A percentile compares a stretch with the other conserved stretches of the same genome.
Evolutionary conservation across 768 basidiomycete species (phyloP).

Genomic region (Arthromyces matolae): DNA sequence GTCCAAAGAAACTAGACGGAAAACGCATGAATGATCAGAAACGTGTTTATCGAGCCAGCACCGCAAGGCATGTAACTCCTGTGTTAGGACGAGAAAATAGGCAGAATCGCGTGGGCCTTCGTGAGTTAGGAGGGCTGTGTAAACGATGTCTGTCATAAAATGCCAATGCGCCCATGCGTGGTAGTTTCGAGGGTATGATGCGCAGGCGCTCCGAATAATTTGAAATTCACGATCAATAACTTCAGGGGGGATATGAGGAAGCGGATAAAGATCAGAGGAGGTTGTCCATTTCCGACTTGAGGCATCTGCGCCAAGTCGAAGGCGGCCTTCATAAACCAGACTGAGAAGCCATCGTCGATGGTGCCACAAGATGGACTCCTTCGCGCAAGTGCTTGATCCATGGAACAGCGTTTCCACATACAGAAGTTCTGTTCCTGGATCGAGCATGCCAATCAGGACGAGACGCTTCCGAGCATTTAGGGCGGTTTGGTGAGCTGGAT

Average conservation of each 20-base stretch:
- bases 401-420: conserved; percentile 45
- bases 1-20: conserved; percentile 46
- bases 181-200: conserved; percentile 68
- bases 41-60: conserved; percentile 62
- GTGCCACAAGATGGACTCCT: conserved; percentile 67
- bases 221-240: conserved; percentile 45
- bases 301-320: neutral
- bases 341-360: conserved; percentile 65
- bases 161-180: conserved; percentile 68
- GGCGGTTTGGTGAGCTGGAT: conserved; percentile 69
- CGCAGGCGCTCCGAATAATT: conserved; percentile 47
- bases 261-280: conserved; percentile 21
- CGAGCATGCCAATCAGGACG: conserved; percentile 33
- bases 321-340: conserved; percentile 23
- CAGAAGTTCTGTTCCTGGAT: conserved; percentile 43
- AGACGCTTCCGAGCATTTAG: conserved; percentile 58
- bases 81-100: conserved; percentile 31
- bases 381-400: conserved; percentile 51
- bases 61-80: conserved; percentile 35
- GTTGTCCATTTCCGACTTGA: conserved; percentile 19
- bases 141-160: conserved; percentile 39
- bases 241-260: conserved; percentile 34
- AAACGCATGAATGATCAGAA: conserved; percentile 63
- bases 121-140: conserved; percentile 11
- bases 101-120: conserved; percentile 15